phyloP scores from a whole-genome alignment of 139 green algal species.

The Chlamydomonas sp. region DNA sequence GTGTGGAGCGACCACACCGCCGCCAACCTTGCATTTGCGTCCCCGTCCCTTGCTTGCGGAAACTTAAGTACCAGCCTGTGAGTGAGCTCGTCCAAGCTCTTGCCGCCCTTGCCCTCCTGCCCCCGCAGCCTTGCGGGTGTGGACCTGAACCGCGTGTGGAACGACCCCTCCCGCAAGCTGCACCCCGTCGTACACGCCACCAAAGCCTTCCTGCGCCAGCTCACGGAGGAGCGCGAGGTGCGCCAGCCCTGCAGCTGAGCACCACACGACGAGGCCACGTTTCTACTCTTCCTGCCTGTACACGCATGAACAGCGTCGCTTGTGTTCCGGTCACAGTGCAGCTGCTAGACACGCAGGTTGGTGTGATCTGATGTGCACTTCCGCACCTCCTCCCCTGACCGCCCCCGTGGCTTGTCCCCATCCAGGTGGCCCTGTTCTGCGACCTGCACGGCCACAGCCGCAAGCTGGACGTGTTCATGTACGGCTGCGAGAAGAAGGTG shows the following conservation, averaged over 20 bases:
- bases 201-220: constrained; percentile 68
- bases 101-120: background rate
- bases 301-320: background rate
- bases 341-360: background rate
- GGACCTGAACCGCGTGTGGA: constrained; percentile 83
- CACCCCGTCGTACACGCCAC: constrained; percentile 71
- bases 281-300: no score
- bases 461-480: constrained; percentile 78
- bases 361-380: background rate
- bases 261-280: no score
- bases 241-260: background rate
- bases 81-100: background rate
- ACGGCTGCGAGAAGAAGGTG: constrained; percentile 73
- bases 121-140: constrained; percentile 74
- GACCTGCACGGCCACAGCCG: constrained; percentile 86
- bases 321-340: background rate
- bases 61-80: background rate
- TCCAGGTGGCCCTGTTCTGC: constrained; percentile 70
- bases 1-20: no score
- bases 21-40: no score
- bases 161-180: constrained; percentile 59
- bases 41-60: no score
- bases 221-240: constrained; percentile 67
- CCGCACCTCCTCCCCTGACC: background rate
- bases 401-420: background rate